Base-by-base conservation (phyloP, 495 filamentous ascomycete genomes). In the Acidomyces sp. region DNA sequence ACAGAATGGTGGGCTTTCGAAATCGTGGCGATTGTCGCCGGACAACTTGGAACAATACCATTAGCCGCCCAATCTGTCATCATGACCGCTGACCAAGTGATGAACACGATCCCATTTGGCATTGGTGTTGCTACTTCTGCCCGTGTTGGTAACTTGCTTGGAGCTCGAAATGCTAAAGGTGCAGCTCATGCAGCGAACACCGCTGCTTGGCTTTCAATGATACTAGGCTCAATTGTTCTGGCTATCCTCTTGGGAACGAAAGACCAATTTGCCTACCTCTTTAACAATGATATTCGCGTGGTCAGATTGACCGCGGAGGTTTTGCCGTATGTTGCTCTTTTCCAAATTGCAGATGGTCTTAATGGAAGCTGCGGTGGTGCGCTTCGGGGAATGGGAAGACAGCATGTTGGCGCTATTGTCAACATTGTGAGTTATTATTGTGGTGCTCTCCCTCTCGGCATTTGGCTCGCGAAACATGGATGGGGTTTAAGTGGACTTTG, bases 101-200 rank as follows among this genome's bases (percentile, higher is more conserved):
- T 95, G 60, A 93, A 90, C 52, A 93, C 86, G 0, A 79, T 95
- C 36, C 87, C 87, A 0, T 95, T 95, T 53, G 85, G 87, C 0
- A 68, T 93, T 5, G 86, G 86, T 1, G 83, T 94, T 9, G 84
- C 86, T 6, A 77, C 83, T 2, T 85, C 80, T 24, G 67, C 81
- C 0, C 69, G 86, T 0, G 71, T 94, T 18, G 86, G 86, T 0
- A 93, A 92, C 49, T 64, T 88, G 13, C 75, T 94, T 2, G 86
- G 86, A 1, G 74, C 78, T 2, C 65, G 70, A 18, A 70, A 80
- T 46, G 70, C 78, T 3, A 65, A 58, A 24, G 82, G 79, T 3
- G 87, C 85, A 0, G 69, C 71, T 0, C 67, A 78, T 38, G 73
- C 86, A 5, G 82, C 84, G 0, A 83, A 93, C 57, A 74, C 72